Evolutionary conservation across 2,329 filamentous ascomycete genomes (phyloP).

Genomic region (Xylariaceae sp.): DNA sequence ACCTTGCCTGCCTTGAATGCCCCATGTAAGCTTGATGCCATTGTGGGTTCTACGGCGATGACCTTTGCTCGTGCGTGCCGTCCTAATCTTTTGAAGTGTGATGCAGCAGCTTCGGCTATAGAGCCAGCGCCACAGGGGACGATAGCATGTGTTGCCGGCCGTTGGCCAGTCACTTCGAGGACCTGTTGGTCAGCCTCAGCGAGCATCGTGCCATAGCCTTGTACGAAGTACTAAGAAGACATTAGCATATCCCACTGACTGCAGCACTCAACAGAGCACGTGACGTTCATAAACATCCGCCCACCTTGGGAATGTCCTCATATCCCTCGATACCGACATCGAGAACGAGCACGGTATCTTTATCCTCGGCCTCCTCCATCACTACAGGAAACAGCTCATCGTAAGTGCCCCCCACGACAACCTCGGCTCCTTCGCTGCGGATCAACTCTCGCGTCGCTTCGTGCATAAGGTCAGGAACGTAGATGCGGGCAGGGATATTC

Average conservation of each 20-base stretch:
- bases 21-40: conserved; percentile 54
- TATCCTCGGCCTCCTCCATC: conserved; percentile 36
- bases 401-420: conserved; percentile 58
- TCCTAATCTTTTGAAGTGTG: conserved; percentile 49
- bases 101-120: conserved; percentile 64
- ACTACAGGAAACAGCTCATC: conserved; percentile 57
- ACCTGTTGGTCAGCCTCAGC: conserved; percentile 63
- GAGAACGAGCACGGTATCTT: conserved; percentile 56
- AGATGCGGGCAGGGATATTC: conserved; percentile 52
- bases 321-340: conserved; percentile 67
- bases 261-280: neutral
- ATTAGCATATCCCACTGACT: neutral
- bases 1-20: conserved; percentile 47
- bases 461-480: conserved; percentile 59
- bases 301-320: conserved; percentile 57
- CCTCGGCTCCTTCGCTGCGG: conserved; percentile 56
- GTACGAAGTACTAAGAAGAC: conserved; percentile 60
- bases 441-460: conserved; percentile 52
- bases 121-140: conserved; percentile 70
- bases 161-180: conserved; percentile 32
- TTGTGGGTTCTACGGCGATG: conserved; percentile 67
- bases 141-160: conserved; percentile 48
- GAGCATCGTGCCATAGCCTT: conserved; percentile 74
- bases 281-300: neutral
- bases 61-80: conserved; percentile 36